phyloP scores from a whole-genome alignment of 257 asterid species.

The Parsonsia alboflavescens region DNA sequence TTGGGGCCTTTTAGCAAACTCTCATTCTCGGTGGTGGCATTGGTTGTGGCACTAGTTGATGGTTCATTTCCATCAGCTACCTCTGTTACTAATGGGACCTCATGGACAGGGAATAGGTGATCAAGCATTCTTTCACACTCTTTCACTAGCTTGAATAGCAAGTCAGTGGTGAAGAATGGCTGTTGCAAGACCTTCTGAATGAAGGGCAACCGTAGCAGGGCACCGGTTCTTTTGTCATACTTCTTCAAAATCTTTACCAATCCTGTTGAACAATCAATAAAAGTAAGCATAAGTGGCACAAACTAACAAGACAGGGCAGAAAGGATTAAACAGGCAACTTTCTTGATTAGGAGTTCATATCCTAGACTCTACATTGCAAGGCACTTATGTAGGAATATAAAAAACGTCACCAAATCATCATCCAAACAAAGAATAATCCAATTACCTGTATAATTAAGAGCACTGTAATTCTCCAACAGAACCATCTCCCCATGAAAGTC shows the following conservation, averaged over 20 bases:
- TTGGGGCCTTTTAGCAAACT: constrained; percentile 35
- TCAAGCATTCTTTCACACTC: constrained; percentile 88
- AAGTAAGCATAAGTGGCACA: background rate
- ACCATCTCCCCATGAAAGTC: constrained; percentile 98
- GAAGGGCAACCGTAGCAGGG: constrained; percentile 87
- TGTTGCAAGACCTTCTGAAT: constrained; percentile 87
- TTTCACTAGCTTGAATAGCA: constrained; percentile 81
- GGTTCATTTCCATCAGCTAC: constrained; percentile 36
- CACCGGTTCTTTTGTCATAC: constrained; percentile 90
- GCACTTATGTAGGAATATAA: background rate
- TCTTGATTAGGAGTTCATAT: background rate
- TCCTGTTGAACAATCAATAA: constrained; percentile 36
- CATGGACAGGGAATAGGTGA: constrained; percentile 44
- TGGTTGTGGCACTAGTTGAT: constrained; percentile 26
- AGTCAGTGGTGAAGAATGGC: constrained; percentile 83
- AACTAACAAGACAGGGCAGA: background rate
- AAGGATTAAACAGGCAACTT: background rate
- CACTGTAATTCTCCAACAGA: constrained; percentile 85
- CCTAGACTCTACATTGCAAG: background rate
- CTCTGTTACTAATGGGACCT: constrained; percentile 21
- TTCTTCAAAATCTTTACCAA: constrained; percentile 85
- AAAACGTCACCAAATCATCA: background rate
- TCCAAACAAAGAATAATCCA: background rate
- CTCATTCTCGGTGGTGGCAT: constrained; percentile 19
- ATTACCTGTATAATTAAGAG: constrained; percentile 87